These are phyloP conservation scores for Truncatella angustata DNA, from an alignment of 2,329 filamentous ascomycete species.

Conservation along the genomic window DNA sequence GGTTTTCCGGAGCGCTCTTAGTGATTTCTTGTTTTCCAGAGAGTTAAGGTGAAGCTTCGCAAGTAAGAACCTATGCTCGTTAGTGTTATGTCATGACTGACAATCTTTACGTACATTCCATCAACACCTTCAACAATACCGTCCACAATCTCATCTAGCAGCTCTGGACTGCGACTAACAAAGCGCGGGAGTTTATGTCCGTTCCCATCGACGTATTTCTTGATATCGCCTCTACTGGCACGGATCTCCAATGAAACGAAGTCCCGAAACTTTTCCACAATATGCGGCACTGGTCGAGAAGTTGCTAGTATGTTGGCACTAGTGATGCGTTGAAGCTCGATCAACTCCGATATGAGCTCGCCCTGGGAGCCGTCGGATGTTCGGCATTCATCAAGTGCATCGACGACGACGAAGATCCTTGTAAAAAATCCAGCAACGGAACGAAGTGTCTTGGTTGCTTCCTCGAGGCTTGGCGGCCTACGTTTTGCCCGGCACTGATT, in stretches of 20 bases:
- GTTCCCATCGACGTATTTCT: background rate
- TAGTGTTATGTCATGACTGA: background rate
- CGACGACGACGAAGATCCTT: slow-evolving; percentile 18
- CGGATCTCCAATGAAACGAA: background rate
- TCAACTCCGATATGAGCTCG: slow-evolving; percentile 12
- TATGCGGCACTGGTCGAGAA: background rate
- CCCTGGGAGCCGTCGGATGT: slow-evolving; percentile 6
- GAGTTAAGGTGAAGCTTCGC: slow-evolving; percentile 34
- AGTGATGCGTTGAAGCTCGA: slow-evolving; percentile 9
- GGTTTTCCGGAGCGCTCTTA: slow-evolving; percentile 27
- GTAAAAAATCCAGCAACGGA: slow-evolving; percentile 17
- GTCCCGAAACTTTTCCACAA: background rate
- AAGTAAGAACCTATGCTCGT: slow-evolving; percentile 32
- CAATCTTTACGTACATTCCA: background rate
- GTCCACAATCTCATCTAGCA: slow-evolving; percentile 19
- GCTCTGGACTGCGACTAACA: slow-evolving; percentile 10
- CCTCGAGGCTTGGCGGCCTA: background rate
- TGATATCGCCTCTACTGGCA: background rate
- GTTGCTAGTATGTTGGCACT: slow-evolving; percentile 16
- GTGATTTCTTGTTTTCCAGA: slow-evolving; percentile 26
- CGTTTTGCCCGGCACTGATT: background rate
- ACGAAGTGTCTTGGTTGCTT: slow-evolving; percentile 8
- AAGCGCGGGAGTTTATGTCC: slow-evolving; percentile 17
- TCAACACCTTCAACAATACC: slow-evolving; percentile 14
- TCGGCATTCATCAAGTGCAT: slow-evolving; percentile 19